Base-by-base conservation (phyloP, 1,284 basidiomycete genomes). In the Puccinia novopanici region DNA sequence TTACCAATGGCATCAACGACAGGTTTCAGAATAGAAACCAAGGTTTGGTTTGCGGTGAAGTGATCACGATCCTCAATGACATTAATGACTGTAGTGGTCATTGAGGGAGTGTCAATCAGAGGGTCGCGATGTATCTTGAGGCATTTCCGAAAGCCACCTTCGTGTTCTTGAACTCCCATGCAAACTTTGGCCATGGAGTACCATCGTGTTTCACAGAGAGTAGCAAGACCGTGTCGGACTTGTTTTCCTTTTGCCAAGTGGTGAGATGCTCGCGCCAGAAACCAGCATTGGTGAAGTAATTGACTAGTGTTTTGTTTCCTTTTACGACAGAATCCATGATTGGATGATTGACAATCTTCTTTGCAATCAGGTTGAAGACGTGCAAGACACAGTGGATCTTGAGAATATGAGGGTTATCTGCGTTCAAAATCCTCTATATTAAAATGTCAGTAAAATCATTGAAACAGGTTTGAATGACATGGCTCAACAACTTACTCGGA, bases 401-500 rank as follows among this genome's bases (percentile, higher is more conserved):
- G 4, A 67, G 37, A 30, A 76, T 34, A 27, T 76, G 57, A 1
- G 42, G 59, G 45, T 52, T 0, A 13, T 45, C 55, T 17, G 27
- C 27, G 30, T 50, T 76, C 45, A 76, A 0, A 1, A 76, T 24
- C 6, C 37, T 61, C 73, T 75, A 15, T n/a, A 59, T 3, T 19
- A 59, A 1, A 59, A 59, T 37, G 15, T n/a, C 4, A 59, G 22
- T 55, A 17, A 27, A 57, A 72, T 50, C 24, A 54, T 4, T 13
- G n/a, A n/a, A 24, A 27, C 15, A 34, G 34, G 0, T 61, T 6
- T 30, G 61, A n/a, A 22, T 6, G 8, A 8, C 8, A 45, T 45
- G 45, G 45, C 15, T 34, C 37, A 57, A 75, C 12, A 42, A 40
- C 30, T 63, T n/a, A 75, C 74, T 15, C n/a, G 74, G 15, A 75